A percentile compares a stretch with the other conserved stretches of the same genome.
phyloP scores from a whole-genome alignment of 2,329 filamentous ascomycete species.

The Aspergillus fumigatiaffinis region DNA sequence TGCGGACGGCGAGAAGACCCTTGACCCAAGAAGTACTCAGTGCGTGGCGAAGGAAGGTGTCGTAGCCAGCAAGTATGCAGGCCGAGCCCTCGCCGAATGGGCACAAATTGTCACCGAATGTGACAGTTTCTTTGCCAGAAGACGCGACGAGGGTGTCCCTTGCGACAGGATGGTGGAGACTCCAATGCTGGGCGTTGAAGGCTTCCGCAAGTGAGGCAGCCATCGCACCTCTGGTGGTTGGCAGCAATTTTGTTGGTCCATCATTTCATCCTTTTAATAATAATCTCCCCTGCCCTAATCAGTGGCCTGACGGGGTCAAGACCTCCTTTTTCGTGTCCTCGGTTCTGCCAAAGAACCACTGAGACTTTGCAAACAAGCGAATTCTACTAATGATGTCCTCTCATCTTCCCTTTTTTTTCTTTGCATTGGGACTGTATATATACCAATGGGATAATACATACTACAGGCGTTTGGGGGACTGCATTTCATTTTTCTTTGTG shows the following conservation, averaged over 20 bases:
- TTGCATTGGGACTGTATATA: neutral
- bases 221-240: neutral
- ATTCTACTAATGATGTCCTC: neutral
- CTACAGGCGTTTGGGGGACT: neutral
- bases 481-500: neutral
- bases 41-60: conserved; percentile 25
- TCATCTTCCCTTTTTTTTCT: neutral
- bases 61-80: conserved; percentile 55
- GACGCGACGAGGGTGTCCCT: conserved; percentile 60
- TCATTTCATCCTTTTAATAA: neutral
- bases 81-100: conserved; percentile 63
- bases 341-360: neutral
- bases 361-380: neutral
- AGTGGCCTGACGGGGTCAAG: neutral
- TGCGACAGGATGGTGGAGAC: conserved; percentile 56
- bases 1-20: conserved; percentile 7
- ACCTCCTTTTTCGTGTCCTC: neutral
- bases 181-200: conserved; percentile 59
- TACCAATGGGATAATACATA: neutral
- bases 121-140: conserved; percentile 60
- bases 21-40: conserved; percentile 4
- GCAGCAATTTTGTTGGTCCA: neutral
- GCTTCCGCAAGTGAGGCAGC: conserved; percentile 47
- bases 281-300: neutral
- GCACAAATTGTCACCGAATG: conserved; percentile 58